A percentile compares a stretch with the other conserved stretches of the same genome.
Evolutionary conservation across 169 alveolate species (phyloP).

Genomic region (Perkinsus marinus): DNA sequence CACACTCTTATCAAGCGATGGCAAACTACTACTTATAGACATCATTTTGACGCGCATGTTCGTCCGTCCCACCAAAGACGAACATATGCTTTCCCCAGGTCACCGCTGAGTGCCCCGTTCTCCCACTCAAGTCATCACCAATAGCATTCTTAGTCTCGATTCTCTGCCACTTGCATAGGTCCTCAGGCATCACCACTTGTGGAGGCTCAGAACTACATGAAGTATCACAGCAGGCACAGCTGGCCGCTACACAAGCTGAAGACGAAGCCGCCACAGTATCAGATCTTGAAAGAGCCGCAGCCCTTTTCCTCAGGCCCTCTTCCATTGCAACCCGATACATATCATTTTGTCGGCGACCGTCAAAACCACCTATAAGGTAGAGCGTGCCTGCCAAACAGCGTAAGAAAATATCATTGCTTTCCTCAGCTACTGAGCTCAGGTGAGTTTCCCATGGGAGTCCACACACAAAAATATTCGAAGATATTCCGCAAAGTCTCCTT

Average conservation of each 20-base stretch:
- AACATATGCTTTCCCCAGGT: slow-evolving; percentile 31
- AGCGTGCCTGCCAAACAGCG: slow-evolving; percentile 14
- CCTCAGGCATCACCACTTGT: slow-evolving; percentile 21
- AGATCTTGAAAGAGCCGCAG: slow-evolving; percentile 8
- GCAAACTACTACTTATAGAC: background rate
- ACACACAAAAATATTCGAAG: too few species aligned
- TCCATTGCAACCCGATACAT: slow-evolving; percentile 18
- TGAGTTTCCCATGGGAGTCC: too few species aligned
- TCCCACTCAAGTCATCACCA: background rate
- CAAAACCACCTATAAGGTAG: slow-evolving; percentile 57
- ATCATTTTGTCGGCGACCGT: slow-evolving; percentile 52
- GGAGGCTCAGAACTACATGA: background rate
- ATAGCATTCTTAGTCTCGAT: background rate
- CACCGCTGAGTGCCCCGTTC: slow-evolving; percentile 49
- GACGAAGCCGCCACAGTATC: background rate
- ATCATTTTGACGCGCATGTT: background rate
- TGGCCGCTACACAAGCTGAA: background rate
- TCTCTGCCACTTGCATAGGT: slow-evolving; percentile 27
- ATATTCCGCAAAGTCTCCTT: too few species aligned
- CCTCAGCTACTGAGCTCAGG: too few species aligned
- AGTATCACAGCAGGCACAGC: background rate
- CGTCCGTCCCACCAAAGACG: slow-evolving; percentile 59
- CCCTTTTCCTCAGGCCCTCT: background rate
- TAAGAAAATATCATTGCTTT: too few species aligned
- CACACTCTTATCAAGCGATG: too few species aligned